A percentile compares a stretch with the other conserved stretches of the same genome.
Conservation (phyloP, 352 stramenopile genomes). For the Globisporangium takayamanum region DNA sequence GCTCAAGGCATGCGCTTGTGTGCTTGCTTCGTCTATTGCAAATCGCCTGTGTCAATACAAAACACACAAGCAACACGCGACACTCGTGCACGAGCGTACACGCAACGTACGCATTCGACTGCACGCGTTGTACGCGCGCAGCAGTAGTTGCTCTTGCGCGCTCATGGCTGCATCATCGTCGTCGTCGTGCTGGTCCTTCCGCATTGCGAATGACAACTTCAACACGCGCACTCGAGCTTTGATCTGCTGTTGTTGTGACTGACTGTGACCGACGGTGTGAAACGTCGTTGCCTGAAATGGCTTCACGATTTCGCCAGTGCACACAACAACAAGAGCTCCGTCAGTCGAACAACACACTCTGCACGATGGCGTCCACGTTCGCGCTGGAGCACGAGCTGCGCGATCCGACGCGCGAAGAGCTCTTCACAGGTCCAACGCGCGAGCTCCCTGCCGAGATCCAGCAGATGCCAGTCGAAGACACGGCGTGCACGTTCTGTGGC, state of each 20-base stretch:
- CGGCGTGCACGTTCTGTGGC: conserved; percentile 77
- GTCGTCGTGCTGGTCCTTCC: too few relatives aligned
- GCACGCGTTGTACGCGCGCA: background rate
- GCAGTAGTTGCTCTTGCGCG: background rate
- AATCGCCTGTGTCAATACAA: background rate
- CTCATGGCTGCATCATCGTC: background rate
- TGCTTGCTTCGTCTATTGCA: background rate
- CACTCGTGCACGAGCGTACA: background rate
- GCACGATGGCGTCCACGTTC: conserved; percentile 10
- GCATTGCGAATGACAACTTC: background rate
- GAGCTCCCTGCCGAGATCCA: conserved; percentile 68
- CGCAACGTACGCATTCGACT: background rate
- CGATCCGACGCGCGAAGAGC: conserved; percentile 15
- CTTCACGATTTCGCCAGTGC: too few relatives aligned
- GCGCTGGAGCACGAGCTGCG: conserved; percentile 1
- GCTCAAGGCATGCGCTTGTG: background rate
- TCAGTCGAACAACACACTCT: background rate
- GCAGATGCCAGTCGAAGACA: conserved; percentile 57
- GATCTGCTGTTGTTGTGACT: too few relatives aligned
- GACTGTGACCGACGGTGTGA: too few relatives aligned
- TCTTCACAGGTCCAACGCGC: conserved; percentile 51
- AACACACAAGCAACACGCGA: background rate
- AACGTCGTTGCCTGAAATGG: too few relatives aligned
- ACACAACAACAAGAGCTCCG: too few relatives aligned
- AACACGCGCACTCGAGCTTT: background rate